phyloP scores from a whole-genome alignment of 257 asterid species.

The Nicotiana tabacum region DNA sequence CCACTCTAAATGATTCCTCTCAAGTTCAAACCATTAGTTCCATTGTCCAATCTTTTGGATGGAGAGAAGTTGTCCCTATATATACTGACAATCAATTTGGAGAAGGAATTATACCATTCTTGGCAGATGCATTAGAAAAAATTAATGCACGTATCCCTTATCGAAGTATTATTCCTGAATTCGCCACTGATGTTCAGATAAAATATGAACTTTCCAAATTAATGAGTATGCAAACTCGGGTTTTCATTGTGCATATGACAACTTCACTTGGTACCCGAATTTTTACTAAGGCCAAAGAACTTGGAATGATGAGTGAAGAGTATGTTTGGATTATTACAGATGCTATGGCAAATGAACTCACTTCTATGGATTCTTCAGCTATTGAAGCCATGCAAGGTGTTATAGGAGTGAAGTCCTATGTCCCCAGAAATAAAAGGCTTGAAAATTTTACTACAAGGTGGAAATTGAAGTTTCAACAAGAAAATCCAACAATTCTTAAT shows the following conservation, averaged over 20 bases:
- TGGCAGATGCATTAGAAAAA: constrained; percentile 35
- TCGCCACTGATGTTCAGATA: constrained; percentile 39
- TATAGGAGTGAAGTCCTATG: constrained; percentile 40
- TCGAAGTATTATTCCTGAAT: constrained; percentile 32
- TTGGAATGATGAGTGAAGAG: constrained; percentile 44
- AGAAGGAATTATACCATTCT: constrained; percentile 41
- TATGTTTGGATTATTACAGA: constrained; percentile 50
- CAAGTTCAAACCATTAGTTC: constrained; percentile 42
- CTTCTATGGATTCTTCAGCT: constrained; percentile 15
- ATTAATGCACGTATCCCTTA: constrained; percentile 33
- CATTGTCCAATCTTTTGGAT: constrained; percentile 36
- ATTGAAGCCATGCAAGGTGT: constrained; percentile 52
- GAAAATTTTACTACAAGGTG: constrained; percentile 27
- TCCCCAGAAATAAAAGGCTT: constrained; percentile 22
- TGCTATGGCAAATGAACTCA: constrained; percentile 30
- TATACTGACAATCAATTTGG: constrained; percentile 48
- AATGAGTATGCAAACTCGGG: constrained; percentile 51
- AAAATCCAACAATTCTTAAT: constrained; percentile 6
- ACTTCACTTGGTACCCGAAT: constrained; percentile 28
- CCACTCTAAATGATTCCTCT: constrained; percentile 38
- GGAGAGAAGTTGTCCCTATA: constrained; percentile 47
- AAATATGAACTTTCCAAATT: constrained; percentile 34
- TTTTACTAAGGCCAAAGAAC: constrained; percentile 25
- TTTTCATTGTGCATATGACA: constrained; percentile 43
- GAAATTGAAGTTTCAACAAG: constrained; percentile 17